Base-by-base conservation (phyloP, 1,284 basidiomycete species). In the Cutaneotrichosporon cavernicola region DNA sequence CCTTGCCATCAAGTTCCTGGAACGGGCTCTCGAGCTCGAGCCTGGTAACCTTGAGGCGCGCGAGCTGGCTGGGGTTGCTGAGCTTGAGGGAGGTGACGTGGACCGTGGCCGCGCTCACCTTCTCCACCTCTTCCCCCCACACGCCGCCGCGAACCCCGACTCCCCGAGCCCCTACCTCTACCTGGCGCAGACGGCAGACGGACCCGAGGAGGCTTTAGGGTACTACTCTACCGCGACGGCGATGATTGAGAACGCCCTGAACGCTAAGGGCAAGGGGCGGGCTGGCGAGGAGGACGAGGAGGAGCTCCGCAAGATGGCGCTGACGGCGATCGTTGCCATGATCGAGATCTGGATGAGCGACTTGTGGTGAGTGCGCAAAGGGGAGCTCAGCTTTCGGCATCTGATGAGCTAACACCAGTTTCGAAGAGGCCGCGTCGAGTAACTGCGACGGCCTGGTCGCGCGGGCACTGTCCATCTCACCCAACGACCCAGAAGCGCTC, bases 261-360 rank as follows among this genome's bases (percentile, higher is more conserved):
- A 69, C 43, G 70, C 69, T 21, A 73, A 70, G 63, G 64, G 60
- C 50, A 72, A 73, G 61, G 66, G 62, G 55, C 13, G 53, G 55
- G 22, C 66, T 71, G 53, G 22, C 30, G 57, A 11, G 88, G 87
- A 30, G 72, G 85, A 85, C 9, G 87, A 85, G 0, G 76, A 83
- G 2, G 90, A 93, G 75, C 79, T 89, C 53, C 86, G 84, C 75
- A 85, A 82, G 61, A 92, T 88, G 73, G 89, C 90, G 46, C 88
- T 92, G 7, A 84, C 89, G n/a, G 91, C 92, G 1, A 82, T 96
- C 31, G 86, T 96, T 22, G 90, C 90, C 18, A 95, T 96, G 86
- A 90, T 96, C 18, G 94, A 97, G 79, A 89, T 97, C 34, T 97
- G 93, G 90, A 93, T 97, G 89, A 91, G 94, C 70, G 92, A 96